A percentile compares a stretch with the other conserved stretches of the same genome.
Conservation (phyloP, 805 yeast species). For the Nakazawaea holstii region DNA sequence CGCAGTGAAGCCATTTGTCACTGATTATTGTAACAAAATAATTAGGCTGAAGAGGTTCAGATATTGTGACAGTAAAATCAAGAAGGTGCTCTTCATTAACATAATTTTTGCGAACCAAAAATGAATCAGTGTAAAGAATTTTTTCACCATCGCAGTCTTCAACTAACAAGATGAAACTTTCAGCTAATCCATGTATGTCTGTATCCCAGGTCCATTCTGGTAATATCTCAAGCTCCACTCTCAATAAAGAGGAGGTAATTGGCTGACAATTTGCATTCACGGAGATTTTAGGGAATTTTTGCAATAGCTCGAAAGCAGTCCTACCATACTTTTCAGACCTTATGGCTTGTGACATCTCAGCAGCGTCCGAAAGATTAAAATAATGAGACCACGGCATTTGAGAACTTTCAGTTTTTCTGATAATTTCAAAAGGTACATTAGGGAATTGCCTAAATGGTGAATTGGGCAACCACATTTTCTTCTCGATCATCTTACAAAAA, state of each 20-base stretch:
- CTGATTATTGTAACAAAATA: slow-evolving; percentile 69
- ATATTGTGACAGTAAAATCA: slow-evolving; percentile 59
- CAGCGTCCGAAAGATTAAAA: slow-evolving; percentile 55
- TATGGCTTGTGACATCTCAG: slow-evolving; percentile 80
- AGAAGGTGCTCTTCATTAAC: slow-evolving; percentile 50
- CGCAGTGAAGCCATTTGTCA: slow-evolving; percentile 83
- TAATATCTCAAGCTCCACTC: slow-evolving; percentile 57
- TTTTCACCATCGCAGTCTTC: slow-evolving; percentile 83
- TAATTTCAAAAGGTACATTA: slow-evolving; percentile 62
- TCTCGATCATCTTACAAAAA: slow-evolving; percentile 75
- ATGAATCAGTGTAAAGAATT: slow-evolving; percentile 52
- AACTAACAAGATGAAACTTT: slow-evolving; percentile 63
- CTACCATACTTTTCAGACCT: slow-evolving; percentile 65
- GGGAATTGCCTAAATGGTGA: slow-evolving; percentile 85
- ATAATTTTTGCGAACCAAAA: slow-evolving; percentile 45
- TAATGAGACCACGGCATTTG: slow-evolving; percentile 80
- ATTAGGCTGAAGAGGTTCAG: slow-evolving; percentile 60
- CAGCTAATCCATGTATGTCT: slow-evolving; percentile 55
- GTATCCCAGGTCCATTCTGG: slow-evolving; percentile 82
- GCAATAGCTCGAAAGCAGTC: slow-evolving; percentile 49
- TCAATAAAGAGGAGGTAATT: slow-evolving; percentile 60
- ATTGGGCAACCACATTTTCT: slow-evolving; percentile 76
- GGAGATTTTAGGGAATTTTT: slow-evolving; percentile 67
- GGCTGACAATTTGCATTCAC: slow-evolving; percentile 68
- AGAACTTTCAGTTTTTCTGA: slow-evolving; percentile 72